Percentiles rank a stretch among this genome's conserved stretches.
phyloP scores from a whole-genome alignment of 768 basidiomycete genomes.

The Mycena chlorophos region DNA sequence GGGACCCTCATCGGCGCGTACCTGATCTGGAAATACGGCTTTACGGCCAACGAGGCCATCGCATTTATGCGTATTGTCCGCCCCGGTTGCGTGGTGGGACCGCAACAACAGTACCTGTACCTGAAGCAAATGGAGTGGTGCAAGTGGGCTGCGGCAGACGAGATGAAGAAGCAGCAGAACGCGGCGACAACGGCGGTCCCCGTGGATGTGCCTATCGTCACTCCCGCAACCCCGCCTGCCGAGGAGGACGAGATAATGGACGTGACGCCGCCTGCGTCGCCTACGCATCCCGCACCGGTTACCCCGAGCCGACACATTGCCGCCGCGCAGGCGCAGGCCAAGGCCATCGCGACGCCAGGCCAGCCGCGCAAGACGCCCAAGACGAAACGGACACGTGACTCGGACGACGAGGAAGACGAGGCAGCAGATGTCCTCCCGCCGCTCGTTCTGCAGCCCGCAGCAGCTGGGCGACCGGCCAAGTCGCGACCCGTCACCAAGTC shows the following conservation, averaged over 20 bases:
- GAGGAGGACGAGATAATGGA: conserved; percentile 69
- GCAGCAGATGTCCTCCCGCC: conserved; percentile 65
- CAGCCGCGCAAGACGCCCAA: conserved; percentile 88
- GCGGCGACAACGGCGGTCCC: conserved; percentile 36
- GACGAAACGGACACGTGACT: conserved; percentile 63
- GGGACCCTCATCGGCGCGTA: conserved; percentile 98
- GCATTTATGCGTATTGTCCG: conserved; percentile 98
- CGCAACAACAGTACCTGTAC: conserved; percentile 94
- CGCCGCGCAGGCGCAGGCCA: conserved; percentile 67
- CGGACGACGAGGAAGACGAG: conserved; percentile 68
- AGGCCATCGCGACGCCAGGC: conserved; percentile 72
- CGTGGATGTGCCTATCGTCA: conserved; percentile 52
- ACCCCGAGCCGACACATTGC: conserved; percentile 80
- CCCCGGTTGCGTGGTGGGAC: conserved; percentile 90
- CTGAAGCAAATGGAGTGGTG: conserved; percentile 92
- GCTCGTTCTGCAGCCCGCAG: conserved; percentile 50
- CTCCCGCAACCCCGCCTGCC: conserved; percentile 79
- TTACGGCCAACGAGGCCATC: conserved; percentile 93
- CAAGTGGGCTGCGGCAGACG: conserved; percentile 89
- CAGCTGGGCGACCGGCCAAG: conserved; percentile 32
- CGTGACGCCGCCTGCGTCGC: conserved; percentile 38
- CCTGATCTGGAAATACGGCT: conserved; percentile 97
- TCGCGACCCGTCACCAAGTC: conserved; percentile 37
- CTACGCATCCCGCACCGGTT: conserved; percentile 60
- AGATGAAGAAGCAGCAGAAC: conserved; percentile 58